Percentiles rank a stretch among this genome's conserved stretches.
Evolutionary conservation across 371 early-diverging fungal species (phyloP).

Genomic region (Quaeritorhiza haematococci): DNA sequence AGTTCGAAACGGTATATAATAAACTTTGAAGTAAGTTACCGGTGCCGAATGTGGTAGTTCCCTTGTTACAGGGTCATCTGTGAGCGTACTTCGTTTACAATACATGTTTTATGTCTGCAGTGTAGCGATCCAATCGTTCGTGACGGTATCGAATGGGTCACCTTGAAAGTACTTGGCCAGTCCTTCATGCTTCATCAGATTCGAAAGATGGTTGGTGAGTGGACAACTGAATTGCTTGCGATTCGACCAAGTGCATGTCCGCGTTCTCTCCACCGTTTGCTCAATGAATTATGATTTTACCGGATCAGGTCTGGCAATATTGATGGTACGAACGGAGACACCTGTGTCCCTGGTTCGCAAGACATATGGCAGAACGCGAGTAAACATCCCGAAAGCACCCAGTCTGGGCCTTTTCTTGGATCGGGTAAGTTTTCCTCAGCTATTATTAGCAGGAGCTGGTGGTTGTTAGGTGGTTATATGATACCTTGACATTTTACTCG

Average conservation of each 20-base stretch:
- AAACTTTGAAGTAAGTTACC: not conserved
- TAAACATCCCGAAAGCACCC: conserved; percentile 98
- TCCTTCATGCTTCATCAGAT: conserved; percentile 99
- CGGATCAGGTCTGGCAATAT: conserved; percentile 62
- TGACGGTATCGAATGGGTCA: conserved; percentile 86
- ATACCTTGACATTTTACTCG: conserved; percentile 16
- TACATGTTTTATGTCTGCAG: no score
- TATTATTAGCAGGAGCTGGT: conserved; percentile 14
- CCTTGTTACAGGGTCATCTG: no score
- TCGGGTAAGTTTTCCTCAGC: no score
- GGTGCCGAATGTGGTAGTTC: no score
- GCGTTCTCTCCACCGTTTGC: not conserved
- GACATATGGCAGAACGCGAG: no score
- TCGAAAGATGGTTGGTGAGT: conserved; percentile 94
- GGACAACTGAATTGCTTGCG: not conserved
- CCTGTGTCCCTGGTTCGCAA: conserved; percentile 55
- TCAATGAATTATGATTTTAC: not conserved
- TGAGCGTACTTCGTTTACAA: no score
- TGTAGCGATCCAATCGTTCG: conserved; percentile 76
- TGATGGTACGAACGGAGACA: conserved; percentile 71
- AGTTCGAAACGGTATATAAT: not conserved
- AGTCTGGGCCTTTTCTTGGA: conserved; percentile 92
- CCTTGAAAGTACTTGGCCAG: conserved; percentile 91
- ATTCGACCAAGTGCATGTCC: not conserved
- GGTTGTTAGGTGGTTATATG: conserved; percentile 8